A percentile compares a stretch with the other conserved stretches of the same genome.
Evolutionary conservation across 208 protist species (phyloP).

Genomic region (Leishmania braziliensis): DNA sequence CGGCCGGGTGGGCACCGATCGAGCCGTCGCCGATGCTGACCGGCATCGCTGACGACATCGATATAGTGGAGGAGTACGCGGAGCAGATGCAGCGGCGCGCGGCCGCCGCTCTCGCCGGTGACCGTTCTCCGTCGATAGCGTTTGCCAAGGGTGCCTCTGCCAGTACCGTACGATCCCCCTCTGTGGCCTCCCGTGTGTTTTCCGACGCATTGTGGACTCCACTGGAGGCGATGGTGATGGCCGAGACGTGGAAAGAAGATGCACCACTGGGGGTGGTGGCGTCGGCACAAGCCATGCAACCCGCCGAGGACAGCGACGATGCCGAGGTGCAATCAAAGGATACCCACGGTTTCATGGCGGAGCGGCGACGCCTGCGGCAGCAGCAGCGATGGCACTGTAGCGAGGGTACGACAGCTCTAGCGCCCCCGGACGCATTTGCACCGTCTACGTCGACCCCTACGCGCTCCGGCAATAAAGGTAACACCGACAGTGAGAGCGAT

Average conservation of each 20-base stretch:
- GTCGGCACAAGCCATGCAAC: neutral
- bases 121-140: no score
- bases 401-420: neutral
- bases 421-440: neutral
- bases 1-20: conserved; percentile 21
- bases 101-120: no score
- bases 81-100: neutral
- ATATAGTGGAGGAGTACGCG: neutral
- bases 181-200: neutral
- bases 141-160: no score
- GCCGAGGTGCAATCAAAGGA: conserved; percentile 4
- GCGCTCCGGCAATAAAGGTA: neutral
- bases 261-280: neutral
- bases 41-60: neutral
- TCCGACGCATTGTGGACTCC: conserved; percentile 5
- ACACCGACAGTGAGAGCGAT: no score
- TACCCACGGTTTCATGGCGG: neutral
- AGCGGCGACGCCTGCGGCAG: neutral
- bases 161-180: neutral
- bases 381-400: neutral
- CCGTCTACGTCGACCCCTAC: neutral
- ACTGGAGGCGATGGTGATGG: conserved; percentile 7
- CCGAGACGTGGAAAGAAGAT: conserved; percentile 12
- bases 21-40: conserved; percentile 2
- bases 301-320: neutral